Conservation (phyloP, 2,329 filamentous ascomycete species). For the Pseudogymnoascus sp. region DNA sequence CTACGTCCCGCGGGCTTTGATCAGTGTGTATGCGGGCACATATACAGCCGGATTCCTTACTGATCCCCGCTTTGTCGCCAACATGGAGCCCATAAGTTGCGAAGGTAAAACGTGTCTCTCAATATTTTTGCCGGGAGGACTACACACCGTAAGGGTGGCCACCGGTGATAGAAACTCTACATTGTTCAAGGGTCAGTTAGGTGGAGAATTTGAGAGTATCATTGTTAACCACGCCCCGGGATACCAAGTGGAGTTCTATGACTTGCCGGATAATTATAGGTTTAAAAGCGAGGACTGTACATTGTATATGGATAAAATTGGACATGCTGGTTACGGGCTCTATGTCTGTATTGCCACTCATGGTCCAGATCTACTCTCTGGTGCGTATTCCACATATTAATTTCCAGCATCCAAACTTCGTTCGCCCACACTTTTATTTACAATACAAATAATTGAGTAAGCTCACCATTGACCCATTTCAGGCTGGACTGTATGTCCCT, state of each 20-base stretch:
- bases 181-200: background rate
- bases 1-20: background rate
- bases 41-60: background rate
- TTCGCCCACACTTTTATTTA: background rate
- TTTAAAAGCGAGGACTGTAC: background rate
- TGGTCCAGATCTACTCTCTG: background rate
- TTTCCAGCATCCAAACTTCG: background rate
- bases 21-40: background rate
- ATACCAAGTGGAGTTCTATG: constrained; percentile 1
- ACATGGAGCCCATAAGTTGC: background rate
- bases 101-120: background rate
- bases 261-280: background rate
- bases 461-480: background rate
- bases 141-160: background rate
- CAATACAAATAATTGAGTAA: background rate
- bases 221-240: constrained; percentile 1
- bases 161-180: background rate
- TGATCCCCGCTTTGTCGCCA: background rate
- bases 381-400: background rate
- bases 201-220: background rate
- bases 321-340: background rate
- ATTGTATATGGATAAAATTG: background rate
- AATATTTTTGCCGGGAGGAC: background rate
- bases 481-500: constrained; percentile 1
- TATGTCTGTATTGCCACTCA: constrained; percentile 4